These are phyloP conservation scores for Gnomoniopsis sp. DNA, from an alignment of 2,329 filamentous ascomycete genomes.

Conservation along the genomic window DNA sequence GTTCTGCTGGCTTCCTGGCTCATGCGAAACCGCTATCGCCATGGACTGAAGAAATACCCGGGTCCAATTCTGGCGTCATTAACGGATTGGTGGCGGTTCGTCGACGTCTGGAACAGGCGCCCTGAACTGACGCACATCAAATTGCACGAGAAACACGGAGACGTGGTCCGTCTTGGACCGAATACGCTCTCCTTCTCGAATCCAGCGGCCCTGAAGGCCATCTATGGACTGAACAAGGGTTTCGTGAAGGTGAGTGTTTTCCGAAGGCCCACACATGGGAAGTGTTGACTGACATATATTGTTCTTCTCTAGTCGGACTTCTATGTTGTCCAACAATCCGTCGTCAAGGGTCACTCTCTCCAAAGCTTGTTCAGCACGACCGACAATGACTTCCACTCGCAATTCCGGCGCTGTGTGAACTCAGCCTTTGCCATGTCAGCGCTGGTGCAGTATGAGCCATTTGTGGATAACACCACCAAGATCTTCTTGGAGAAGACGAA, in stretches of 20 bases:
- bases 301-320: slow-evolving; percentile 71
- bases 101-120: slow-evolving; percentile 61
- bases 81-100: slow-evolving; percentile 73
- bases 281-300: not conserved
- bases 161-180: slow-evolving; percentile 35
- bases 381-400: slow-evolving; percentile 71
- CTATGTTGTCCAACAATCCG: slow-evolving; percentile 74
- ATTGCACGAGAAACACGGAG: slow-evolving; percentile 41
- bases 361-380: slow-evolving; percentile 74
- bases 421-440: slow-evolving; percentile 75
- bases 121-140: slow-evolving; percentile 66
- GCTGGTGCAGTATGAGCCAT: slow-evolving; percentile 74
- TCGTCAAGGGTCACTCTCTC: slow-evolving; percentile 64
- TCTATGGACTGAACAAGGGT: slow-evolving; percentile 77
- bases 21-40: slow-evolving; percentile 45
- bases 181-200: slow-evolving; percentile 35
- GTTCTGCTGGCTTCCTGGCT: slow-evolving; percentile 37
- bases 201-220: slow-evolving; percentile 14
- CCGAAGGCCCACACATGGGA: slow-evolving; percentile 50
- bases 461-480: slow-evolving; percentile 71
- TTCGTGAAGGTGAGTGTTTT: slow-evolving; percentile 65
- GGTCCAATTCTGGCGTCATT: slow-evolving; percentile 66
- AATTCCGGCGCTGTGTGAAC: slow-evolving; percentile 72
- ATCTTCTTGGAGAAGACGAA: slow-evolving; percentile 65
- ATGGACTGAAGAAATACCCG: slow-evolving; percentile 67